Base-by-base conservation (phyloP, 805 yeast species). In the Pichia rugopelliculosa region DNA sequence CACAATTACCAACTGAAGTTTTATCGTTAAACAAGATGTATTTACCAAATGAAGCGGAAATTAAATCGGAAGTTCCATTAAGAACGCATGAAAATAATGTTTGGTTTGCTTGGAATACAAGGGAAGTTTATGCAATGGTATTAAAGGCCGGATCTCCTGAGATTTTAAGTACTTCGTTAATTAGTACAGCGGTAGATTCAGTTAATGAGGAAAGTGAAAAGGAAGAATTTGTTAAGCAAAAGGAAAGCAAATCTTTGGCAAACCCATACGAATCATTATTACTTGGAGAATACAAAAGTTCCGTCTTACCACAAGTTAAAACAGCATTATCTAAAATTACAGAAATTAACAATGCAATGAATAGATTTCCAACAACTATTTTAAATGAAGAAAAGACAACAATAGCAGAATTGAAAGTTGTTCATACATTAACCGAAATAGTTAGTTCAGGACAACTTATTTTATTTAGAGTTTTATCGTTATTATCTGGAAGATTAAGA, bases 21-120 rank as follows among this genome's bases (percentile, higher is more conserved):
- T 38, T 54, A 5, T 40, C 46, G 23, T 45, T 58, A 2, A 59
- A 61, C 12, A 39, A 42, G 8, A 48, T 58, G 25, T 21, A 37
- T n/a, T 33, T 56, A 17, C 48, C 58, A 8, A 8, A 30, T 13
- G 21, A 34, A 17, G 11, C 17, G 6, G 13, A 22, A n/a, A 25
- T 11, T n/a, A 36, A 7, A 17, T 34, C 15, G n/a, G 46, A 20
- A 36, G 33, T 33, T 22, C 42, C 20, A 36, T 42, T 46, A 18
- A 44, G 45, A 30, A 23, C 33, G 22, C 44, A 55, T 30, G 55
- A 56, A 21, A 50, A 53, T 36, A 56, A 54, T 39, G 27, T 61
- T 6, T 57, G 60, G 51, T 46, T 56, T 18, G 50, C 56, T 7
- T 63, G 65, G 66, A 58, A 59, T 45, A 39, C 51, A 10, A 36